A percentile compares a stretch with the other conserved stretches of the same genome.
These are phyloP conservation scores for Aspergillus ellipticus DNA, from an alignment of 495 filamentous ascomycete genomes.

Conservation along the genomic window DNA sequence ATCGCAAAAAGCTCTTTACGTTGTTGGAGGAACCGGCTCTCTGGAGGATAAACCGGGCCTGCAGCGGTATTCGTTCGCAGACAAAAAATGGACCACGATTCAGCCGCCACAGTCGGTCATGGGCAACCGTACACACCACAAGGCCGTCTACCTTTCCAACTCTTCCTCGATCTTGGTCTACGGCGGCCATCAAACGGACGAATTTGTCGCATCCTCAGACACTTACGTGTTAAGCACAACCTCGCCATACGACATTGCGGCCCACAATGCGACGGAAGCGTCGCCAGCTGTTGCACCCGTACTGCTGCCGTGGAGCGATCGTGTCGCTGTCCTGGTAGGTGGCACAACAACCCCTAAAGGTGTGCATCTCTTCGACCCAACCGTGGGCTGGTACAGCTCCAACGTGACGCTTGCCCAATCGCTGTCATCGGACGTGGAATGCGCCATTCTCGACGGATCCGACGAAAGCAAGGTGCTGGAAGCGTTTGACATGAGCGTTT, in stretches of 20 bases:
- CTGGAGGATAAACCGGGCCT: constrained; percentile 65
- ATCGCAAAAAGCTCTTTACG: constrained; percentile 64
- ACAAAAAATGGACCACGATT: constrained; percentile 71
- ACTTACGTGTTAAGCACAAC: constrained; percentile 70
- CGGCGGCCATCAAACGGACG: constrained; percentile 64
- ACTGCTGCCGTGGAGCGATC: constrained; percentile 71
- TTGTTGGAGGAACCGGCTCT: constrained; percentile 71
- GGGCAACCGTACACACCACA: constrained; percentile 68
- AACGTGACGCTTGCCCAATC: constrained; percentile 55
- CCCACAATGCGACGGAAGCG: constrained; percentile 47
- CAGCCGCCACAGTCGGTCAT: constrained; percentile 50
- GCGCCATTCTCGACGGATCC: constrained; percentile 60
- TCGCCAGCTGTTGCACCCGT: constrained; percentile 65
- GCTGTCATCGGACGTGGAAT: constrained; percentile 56
- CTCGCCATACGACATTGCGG: constrained; percentile 54
- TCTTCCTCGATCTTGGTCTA: constrained; percentile 76
- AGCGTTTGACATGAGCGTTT: constrained; percentile 69
- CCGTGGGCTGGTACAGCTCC: constrained; percentile 61
- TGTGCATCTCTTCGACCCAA: constrained; percentile 58
- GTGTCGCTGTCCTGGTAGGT: constrained; percentile 71
- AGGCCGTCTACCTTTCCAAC: constrained; percentile 68
- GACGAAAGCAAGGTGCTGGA: constrained; percentile 83
- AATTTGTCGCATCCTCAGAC: constrained; percentile 54
- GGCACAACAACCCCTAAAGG: constrained; percentile 61
- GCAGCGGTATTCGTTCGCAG: constrained; percentile 77